These are phyloP conservation scores for Dillenia suffruticosa DNA, from an alignment of 164 flowering plant genomes.

Conservation along the genomic window DNA sequence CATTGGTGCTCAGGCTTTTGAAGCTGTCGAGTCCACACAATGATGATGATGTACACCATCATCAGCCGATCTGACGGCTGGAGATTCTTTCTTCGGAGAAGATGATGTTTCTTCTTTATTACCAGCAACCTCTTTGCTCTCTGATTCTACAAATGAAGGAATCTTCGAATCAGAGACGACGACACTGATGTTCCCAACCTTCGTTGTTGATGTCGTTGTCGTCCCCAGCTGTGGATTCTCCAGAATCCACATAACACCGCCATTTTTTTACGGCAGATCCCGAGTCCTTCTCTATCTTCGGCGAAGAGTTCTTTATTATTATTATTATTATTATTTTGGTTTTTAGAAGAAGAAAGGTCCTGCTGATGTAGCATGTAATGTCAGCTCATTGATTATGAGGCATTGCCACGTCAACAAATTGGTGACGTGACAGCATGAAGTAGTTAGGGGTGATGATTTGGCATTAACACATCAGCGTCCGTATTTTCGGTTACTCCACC, in stretches of 20 bases:
- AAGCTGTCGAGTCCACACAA: conserved; percentile 16
- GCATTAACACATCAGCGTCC: too few species aligned
- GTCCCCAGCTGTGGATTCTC: conserved; percentile 21
- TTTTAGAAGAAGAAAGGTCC: too few species aligned
- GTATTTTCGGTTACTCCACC: too few species aligned
- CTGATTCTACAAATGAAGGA: conserved; percentile 27
- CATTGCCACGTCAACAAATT: too few species aligned
- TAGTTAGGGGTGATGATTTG: too few species aligned
- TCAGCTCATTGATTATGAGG: too few species aligned
- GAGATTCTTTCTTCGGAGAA: too few species aligned
- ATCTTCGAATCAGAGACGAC: conserved; percentile 25
- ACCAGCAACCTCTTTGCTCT: not conserved
- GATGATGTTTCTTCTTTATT: too few species aligned
- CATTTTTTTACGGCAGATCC: conserved; percentile 44
- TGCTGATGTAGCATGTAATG: too few species aligned
- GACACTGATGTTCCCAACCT: conserved; percentile 18
- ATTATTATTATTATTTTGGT: too few species aligned
- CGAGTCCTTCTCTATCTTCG: conserved; percentile 37
- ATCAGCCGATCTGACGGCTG: too few species aligned
- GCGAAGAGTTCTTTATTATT: conserved; percentile 37
- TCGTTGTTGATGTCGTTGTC: conserved; percentile 27
- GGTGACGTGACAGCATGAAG: too few species aligned
- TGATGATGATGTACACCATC: not conserved
- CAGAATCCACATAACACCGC: conserved; percentile 30
- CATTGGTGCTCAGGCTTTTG: conserved; percentile 38